Percentiles rank a stretch among this genome's conserved stretches.
Evolutionary conservation across 2,329 filamentous ascomycete species (phyloP).

Genomic region (Aspergillus sp.): DNA sequence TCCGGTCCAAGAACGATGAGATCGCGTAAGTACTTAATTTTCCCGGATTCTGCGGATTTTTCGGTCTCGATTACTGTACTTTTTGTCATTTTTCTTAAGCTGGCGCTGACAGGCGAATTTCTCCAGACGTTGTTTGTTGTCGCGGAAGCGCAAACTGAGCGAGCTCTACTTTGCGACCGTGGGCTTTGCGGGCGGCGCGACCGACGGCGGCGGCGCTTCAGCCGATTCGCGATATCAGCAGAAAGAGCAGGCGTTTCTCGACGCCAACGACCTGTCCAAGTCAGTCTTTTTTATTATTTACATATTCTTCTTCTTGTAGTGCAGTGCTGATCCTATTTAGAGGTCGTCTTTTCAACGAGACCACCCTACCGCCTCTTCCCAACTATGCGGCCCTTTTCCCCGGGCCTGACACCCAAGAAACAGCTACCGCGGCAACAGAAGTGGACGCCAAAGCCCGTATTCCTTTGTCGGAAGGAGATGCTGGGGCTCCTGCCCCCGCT

Average conservation of each 20-base stretch:
- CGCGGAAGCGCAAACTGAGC: constrained; percentile 83
- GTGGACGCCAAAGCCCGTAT: constrained; percentile 23
- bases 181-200: constrained; percentile 36
- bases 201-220: constrained; percentile 47
- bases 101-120: constrained; percentile 32
- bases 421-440: constrained; percentile 30
- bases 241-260: constrained; percentile 47
- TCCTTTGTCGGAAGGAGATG: constrained; percentile 12
- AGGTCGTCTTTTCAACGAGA: constrained; percentile 50
- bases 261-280: constrained; percentile 51
- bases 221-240: constrained; percentile 46
- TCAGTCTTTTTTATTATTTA: constrained; percentile 32
- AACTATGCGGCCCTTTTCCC: constrained; percentile 21
- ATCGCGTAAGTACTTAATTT: constrained; percentile 38
- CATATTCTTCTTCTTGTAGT: constrained; percentile 1
- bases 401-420: constrained; percentile 20
- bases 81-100: not conserved
- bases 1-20: constrained; percentile 44
- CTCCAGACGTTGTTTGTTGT: constrained; percentile 53
- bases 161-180: constrained; percentile 78
- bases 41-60: not conserved
- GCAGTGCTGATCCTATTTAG: constrained; percentile 30
- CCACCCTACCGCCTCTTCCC: constrained; percentile 41
- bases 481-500: constrained; percentile 6
- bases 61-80: constrained; percentile 10